A percentile compares a stretch with the other conserved stretches of the same genome.
Conservation (phyloP, 2,329 filamentous ascomycete species). For the Fonsecaea multimorphosa region DNA sequence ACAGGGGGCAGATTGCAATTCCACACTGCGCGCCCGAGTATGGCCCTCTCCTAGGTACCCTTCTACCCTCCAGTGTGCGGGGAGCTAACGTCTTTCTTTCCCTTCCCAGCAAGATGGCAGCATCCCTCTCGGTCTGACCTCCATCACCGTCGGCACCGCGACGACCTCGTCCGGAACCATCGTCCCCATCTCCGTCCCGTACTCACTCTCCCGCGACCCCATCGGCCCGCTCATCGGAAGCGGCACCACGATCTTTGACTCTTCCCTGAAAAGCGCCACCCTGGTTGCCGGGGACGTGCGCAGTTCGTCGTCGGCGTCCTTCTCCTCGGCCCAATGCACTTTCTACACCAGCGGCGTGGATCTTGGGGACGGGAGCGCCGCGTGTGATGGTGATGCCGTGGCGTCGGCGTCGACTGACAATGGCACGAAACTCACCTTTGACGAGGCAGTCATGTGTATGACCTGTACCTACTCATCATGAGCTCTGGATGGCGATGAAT, state of each 20-base stretch:
- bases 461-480: not conserved
- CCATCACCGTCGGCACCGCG: constrained; percentile 14
- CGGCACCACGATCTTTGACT: constrained; percentile 1
- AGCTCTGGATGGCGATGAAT: not conserved
- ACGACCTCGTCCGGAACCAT: not conserved
- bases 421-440: not conserved
- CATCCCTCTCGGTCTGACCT: constrained; percentile 6
- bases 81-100: not conserved
- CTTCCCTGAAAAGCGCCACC: not conserved
- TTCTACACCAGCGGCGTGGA: not conserved
- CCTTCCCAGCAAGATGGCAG: not conserved
- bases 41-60: not conserved
- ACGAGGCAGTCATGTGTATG: not conserved
- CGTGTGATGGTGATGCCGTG: not conserved
- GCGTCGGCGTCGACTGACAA: not conserved
- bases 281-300: not conserved
- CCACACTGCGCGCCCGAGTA: not conserved
- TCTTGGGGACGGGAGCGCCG: not conserved
- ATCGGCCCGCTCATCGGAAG: not conserved
- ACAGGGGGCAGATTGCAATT: not conserved
- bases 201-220: not conserved
- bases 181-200: not conserved
- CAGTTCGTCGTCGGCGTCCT: not conserved
- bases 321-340: constrained; percentile 1
- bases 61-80: too few relatives aligned